phyloP scores from a whole-genome alignment of 345 rosid genomes.

The Salix caprea region DNA sequence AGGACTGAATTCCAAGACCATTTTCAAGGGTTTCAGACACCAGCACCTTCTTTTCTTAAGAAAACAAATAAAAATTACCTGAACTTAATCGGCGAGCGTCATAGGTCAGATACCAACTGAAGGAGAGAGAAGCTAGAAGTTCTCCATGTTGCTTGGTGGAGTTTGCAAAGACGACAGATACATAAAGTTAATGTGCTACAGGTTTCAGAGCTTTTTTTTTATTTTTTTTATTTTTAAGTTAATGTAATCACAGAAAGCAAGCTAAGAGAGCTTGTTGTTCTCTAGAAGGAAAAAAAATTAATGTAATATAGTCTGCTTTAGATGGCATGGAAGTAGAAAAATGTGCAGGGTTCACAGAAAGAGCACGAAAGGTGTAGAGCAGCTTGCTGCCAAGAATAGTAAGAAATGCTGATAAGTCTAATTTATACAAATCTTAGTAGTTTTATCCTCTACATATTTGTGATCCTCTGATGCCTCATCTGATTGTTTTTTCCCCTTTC shows the following conservation, averaged over 20 bases:
- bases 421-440: slow-evolving; percentile 6
- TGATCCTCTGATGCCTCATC: too few species aligned
- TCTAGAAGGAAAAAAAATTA: slow-evolving; percentile 13
- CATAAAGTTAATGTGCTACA: slow-evolving; percentile 34
- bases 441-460: neutral
- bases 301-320: slow-evolving; percentile 31
- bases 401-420: slow-evolving; percentile 26
- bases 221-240: neutral
- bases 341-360: slow-evolving; percentile 18
- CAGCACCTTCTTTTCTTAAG: slow-evolving; percentile 9
- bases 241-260: slow-evolving; percentile 33
- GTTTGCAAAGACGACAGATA: slow-evolving; percentile 28
- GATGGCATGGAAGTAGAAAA: slow-evolving; percentile 13
- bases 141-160: slow-evolving; percentile 28
- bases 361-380: slow-evolving; percentile 19
- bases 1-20: slow-evolving; percentile 13
- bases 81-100: slow-evolving; percentile 19
- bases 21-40: slow-evolving; percentile 8
- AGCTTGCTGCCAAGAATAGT: slow-evolving; percentile 18
- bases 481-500: too few species aligned
- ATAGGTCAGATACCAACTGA: slow-evolving; percentile 22
- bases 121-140: slow-evolving; percentile 16
- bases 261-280: slow-evolving; percentile 11
- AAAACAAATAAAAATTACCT: neutral
- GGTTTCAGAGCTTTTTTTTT: slow-evolving; percentile 16